A percentile compares a stretch with the other conserved stretches of the same genome.
These are phyloP conservation scores for Lotmaria passim DNA, from an alignment of 208 protist species.

Conservation along the genomic window DNA sequence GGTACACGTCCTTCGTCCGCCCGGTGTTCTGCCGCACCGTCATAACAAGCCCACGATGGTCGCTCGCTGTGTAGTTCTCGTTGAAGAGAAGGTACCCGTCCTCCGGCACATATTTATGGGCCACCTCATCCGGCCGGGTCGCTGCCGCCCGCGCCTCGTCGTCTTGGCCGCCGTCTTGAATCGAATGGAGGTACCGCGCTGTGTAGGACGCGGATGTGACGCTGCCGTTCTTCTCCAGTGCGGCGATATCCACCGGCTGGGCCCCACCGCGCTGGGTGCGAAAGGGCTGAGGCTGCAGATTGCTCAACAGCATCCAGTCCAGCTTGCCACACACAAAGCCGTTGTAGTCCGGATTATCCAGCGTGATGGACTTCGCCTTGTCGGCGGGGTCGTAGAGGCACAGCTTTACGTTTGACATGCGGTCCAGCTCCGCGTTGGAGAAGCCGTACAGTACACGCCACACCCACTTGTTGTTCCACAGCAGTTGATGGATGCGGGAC, in stretches of 20 bases:
- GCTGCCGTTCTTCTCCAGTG: slow-evolving; percentile 34
- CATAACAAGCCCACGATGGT: slow-evolving; percentile 77
- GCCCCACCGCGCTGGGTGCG: slow-evolving; percentile 23
- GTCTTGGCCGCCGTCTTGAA: slow-evolving; percentile 20
- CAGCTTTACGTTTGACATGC: slow-evolving; percentile 48
- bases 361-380: slow-evolving; percentile 71
- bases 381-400: slow-evolving; percentile 80
- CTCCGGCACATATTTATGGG: slow-evolving; percentile 19
- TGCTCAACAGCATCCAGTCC: slow-evolving; percentile 83
- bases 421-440: slow-evolving; percentile 30
- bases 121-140: slow-evolving; percentile 15
- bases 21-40: slow-evolving; percentile 50
- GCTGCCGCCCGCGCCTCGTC: slow-evolving; percentile 20
- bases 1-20: slow-evolving; percentile 47
- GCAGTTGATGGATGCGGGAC: slow-evolving; percentile 37
- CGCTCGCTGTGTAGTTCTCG: slow-evolving; percentile 58
- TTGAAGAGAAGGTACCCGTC: slow-evolving; percentile 83
- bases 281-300: slow-evolving; percentile 40
- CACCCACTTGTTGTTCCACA: slow-evolving; percentile 63
- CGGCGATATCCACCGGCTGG: slow-evolving; percentile 33
- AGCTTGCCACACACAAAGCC: slow-evolving; percentile 75
- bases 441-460: slow-evolving; percentile 73
- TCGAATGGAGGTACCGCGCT: slow-evolving; percentile 26
- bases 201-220: slow-evolving; percentile 32
- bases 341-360: slow-evolving; percentile 61